Base-by-base conservation (phyloP, 768 basidiomycete species). In the Leccinellum luteum region DNA sequence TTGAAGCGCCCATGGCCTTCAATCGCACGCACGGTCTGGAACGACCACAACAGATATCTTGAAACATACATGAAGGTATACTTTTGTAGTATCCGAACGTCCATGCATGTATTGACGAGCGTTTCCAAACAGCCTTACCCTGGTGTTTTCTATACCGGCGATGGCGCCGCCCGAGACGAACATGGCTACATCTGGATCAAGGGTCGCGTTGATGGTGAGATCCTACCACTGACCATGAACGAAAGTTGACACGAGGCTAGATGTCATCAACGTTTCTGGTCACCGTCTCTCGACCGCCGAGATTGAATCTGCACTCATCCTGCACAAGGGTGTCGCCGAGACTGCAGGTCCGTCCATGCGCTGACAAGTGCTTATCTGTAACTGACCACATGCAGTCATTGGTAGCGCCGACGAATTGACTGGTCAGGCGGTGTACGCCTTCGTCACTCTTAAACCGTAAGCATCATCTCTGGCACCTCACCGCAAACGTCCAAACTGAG, bases 131-230 rank as follows among this genome's bases (percentile, higher is more conserved):
- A 82, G 77, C 90, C 90, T 25, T 95, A 95, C 76, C 90, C 92
- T 6, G 95, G 95, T 7, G 77, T 81, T 70, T 98, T 92, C 81
- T 97, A 90, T 75, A 98, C 96, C n/a, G 97, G 97, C 23, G 96
- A 99, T 66, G 97, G 96, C 45, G 96, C 95, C 28, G 89, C 89
- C 14, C 84, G 96, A 21, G 97, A 98, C 69, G 85, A 89, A 63
- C 86, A 98, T 64, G 97, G 96, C 2, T 98, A 99, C 76, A 90
- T 96, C 70, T 98, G 97, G 96, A 98, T 99, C 75, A 94, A 94
- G 74, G 97, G 96, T 52, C 86, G 97, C 63, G 85, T 98, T 51
- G 97, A 99, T 73, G 94, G 90, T 84, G 80, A 62, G 75, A 81
- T 63, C 5, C 28, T 58, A 19, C 50, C 44, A 23, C 52, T 57